phyloP scores from a whole-genome alignment of 306 rosid species.

The Cotoneaster glaucophyllus region DNA sequence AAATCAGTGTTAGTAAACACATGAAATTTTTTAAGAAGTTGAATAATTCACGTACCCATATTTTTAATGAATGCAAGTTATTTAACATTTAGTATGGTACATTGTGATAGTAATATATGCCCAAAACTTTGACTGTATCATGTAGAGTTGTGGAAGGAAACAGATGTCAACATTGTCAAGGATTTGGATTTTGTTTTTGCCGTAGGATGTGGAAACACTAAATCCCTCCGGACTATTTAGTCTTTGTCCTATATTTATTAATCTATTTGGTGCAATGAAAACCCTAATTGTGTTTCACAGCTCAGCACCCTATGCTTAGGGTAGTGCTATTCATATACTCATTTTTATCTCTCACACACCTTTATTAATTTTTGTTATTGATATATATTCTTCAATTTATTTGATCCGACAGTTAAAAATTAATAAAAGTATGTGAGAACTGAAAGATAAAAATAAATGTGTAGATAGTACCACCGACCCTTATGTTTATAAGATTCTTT shows the following conservation, averaged over 20 bases:
- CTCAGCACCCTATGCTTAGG: conserved; percentile 19
- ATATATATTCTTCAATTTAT: too few relatives aligned
- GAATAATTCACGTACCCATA: not conserved
- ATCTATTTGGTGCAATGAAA: not conserved
- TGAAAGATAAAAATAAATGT: too few relatives aligned
- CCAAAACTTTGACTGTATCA: conserved; percentile 29
- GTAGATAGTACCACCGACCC: too few relatives aligned
- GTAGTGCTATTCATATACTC: too few relatives aligned
- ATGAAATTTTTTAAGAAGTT: not conserved
- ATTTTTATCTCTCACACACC: too few relatives aligned
- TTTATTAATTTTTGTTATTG: too few relatives aligned
- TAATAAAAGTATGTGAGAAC: too few relatives aligned
- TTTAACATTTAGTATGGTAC: not conserved
- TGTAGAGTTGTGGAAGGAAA: conserved; percentile 15
- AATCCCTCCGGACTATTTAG: conserved; percentile 36
- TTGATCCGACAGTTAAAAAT: too few relatives aligned
- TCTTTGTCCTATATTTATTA: conserved; percentile 29
- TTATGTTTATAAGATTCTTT: not conserved
- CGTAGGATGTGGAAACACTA: conserved; percentile 31
- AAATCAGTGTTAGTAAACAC: not conserved
- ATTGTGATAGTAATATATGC: not conserved
- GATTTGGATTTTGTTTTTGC: conserved; percentile 67
- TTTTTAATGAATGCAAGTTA: not conserved
- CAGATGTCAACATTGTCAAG: conserved; percentile 28
- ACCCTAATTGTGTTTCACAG: conserved; percentile 34